Conservation (phyloP, 768 basidiomycete species). For the Rhizopogon rudus region DNA sequence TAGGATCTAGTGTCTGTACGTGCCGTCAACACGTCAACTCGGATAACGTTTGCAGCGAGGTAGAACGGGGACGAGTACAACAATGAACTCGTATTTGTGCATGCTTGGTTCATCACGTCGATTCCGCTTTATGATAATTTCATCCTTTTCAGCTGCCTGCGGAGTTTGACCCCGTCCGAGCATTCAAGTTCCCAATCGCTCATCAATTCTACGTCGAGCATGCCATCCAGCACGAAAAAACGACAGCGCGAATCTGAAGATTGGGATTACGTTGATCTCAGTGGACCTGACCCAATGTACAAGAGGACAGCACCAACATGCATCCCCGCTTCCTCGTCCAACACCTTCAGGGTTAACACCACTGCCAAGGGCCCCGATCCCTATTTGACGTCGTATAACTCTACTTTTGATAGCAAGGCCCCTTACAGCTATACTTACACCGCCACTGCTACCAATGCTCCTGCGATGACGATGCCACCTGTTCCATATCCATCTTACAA, state of each 20-base stretch:
- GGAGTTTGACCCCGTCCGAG: not conserved
- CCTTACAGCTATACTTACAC: constrained; percentile 1
- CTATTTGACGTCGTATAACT: not conserved
- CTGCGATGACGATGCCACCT: constrained; percentile 1
- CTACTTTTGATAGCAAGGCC: not conserved
- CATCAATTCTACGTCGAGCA: not conserved
- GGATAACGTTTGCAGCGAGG: too few species aligned
- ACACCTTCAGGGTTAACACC: constrained; percentile 1
- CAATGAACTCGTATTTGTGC: not conserved
- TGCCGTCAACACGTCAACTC: too few species aligned
- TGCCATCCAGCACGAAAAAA: constrained; percentile 2
- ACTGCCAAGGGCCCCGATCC: not conserved
- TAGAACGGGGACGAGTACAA: not conserved
- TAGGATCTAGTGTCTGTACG: not conserved
- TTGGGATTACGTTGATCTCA: constrained; percentile 8
- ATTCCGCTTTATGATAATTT: not conserved
- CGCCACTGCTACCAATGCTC: not conserved
- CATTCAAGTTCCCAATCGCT: too few species aligned
- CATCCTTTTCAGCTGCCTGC: not conserved
- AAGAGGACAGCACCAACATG: constrained; percentile 1
- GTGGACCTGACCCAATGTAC: constrained; percentile 6
- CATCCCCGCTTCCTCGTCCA: constrained; percentile 1
- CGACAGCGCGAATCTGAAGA: constrained; percentile 3
- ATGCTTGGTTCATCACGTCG: not conserved
- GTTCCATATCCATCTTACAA: not conserved